These are phyloP conservation scores for Musa itinerans DNA, from an alignment of 176 grass and related monocot genomes.

Conservation along the genomic window DNA sequence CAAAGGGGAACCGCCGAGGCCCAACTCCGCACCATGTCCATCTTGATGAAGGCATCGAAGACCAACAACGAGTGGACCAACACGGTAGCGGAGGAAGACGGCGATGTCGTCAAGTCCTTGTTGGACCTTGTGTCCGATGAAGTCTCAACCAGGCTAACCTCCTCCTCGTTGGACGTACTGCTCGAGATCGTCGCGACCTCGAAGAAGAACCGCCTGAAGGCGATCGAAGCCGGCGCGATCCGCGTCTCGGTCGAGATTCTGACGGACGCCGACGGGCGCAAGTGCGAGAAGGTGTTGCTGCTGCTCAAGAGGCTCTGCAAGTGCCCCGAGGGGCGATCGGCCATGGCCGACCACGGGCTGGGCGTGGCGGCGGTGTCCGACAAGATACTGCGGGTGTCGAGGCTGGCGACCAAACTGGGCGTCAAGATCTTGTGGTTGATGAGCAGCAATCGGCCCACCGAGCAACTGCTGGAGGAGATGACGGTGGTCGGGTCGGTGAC, in stretches of 20 bases:
- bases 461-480: constrained; percentile 31
- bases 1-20: too few species aligned
- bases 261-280: constrained; percentile 37
- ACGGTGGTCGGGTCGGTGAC: neutral
- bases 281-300: constrained; percentile 54
- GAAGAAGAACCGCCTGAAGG: constrained; percentile 29
- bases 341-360: constrained; percentile 58
- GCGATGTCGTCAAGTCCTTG: constrained; percentile 51
- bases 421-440: constrained; percentile 71
- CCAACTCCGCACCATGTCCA: too few species aligned
- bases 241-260: constrained; percentile 63
- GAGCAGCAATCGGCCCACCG: constrained; percentile 34
- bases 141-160: constrained; percentile 53
- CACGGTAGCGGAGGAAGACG: constrained; percentile 11
- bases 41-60: too few species aligned
- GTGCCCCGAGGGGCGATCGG: constrained; percentile 53
- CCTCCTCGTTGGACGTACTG: constrained; percentile 54
- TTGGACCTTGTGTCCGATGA: constrained; percentile 74
- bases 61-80: constrained; percentile 25
- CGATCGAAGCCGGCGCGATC: constrained; percentile 58
- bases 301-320: constrained; percentile 70
- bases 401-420: constrained; percentile 51
- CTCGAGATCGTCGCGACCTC: constrained; percentile 33
- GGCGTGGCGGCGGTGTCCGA: constrained; percentile 26
- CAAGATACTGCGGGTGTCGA: constrained; percentile 37